phyloP scores from a whole-genome alignment of 2,329 filamentous ascomycete species.

The Pyrenochaeta sp. region DNA sequence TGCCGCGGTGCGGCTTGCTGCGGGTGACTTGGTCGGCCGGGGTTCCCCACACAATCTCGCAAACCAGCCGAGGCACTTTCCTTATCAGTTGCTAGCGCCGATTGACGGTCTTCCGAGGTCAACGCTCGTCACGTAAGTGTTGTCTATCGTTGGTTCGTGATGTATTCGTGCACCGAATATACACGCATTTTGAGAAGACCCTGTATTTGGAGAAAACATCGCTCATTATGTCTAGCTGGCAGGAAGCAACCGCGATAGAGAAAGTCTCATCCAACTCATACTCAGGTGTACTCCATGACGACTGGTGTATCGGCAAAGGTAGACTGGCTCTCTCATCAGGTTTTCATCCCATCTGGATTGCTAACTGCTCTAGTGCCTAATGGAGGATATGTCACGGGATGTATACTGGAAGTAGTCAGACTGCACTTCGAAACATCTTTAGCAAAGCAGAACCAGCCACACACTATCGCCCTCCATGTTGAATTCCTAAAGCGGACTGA shows the following conservation, averaged over 20 bases:
- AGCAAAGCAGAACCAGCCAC: slow-evolving; percentile 64
- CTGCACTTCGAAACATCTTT: slow-evolving; percentile 67
- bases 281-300: slow-evolving; percentile 60
- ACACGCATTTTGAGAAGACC: neutral
- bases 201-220: neutral
- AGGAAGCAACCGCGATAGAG: slow-evolving; percentile 58
- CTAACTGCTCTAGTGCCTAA: slow-evolving; percentile 65
- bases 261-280: slow-evolving; percentile 65
- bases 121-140: slow-evolving; percentile 5
- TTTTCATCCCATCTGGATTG: neutral
- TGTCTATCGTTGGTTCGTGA: neutral
- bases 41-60: slow-evolving; percentile 20
- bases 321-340: slow-evolving; percentile 22
- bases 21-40: slow-evolving; percentile 22
- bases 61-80: slow-evolving; percentile 30
- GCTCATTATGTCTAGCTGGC: slow-evolving; percentile 49
- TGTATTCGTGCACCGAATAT: neutral
- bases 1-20: slow-evolving; percentile 21
- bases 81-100: slow-evolving; percentile 16
- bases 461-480: slow-evolving; percentile 70
- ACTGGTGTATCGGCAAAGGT: slow-evolving; percentile 73
- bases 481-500: slow-evolving; percentile 71
- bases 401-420: slow-evolving; percentile 66
- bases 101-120: slow-evolving; percentile 26
- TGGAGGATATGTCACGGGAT: slow-evolving; percentile 72